A percentile compares a stretch with the other conserved stretches of the same genome.
phyloP scores from a whole-genome alignment of 202 grass and related monocot genomes.

The Elaeis oleifera region DNA sequence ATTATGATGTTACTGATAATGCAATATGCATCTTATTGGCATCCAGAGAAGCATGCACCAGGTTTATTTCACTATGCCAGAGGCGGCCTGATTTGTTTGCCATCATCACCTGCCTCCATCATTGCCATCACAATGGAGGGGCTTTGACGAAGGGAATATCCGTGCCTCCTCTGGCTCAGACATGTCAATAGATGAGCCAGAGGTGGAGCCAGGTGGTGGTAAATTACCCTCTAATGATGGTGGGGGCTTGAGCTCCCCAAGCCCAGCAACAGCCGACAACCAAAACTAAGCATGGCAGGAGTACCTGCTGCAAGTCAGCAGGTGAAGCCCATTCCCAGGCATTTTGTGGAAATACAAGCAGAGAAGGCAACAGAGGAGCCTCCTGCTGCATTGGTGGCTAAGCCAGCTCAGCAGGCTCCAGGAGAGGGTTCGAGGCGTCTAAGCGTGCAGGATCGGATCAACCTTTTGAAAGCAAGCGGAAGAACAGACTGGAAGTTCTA shows the following conservation, averaged over 20 bases:
- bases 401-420: constrained; percentile 4
- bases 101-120: constrained; percentile 9
- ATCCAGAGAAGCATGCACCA: constrained; percentile 83
- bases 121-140: constrained; percentile 46
- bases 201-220: constrained; percentile 30
- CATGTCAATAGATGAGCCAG: constrained; percentile 93
- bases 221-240: constrained; percentile 23
- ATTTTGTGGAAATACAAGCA: constrained; percentile 17
- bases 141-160: constrained; percentile 57
- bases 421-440: constrained; percentile 48
- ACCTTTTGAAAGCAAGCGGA: constrained; percentile 89
- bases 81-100: constrained; percentile 46
- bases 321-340: constrained; percentile 31
- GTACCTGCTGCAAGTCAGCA: constrained; percentile 29
- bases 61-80: constrained; percentile 83
- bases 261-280: constrained; percentile 29
- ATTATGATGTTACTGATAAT: neutral
- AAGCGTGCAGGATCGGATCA: constrained; percentile 97
- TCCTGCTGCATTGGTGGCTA: constrained; percentile 19
- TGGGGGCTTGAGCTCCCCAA: constrained; percentile 26
- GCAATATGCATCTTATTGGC: constrained; percentile 24
- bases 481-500: constrained; percentile 59
- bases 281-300: constrained; percentile 23
- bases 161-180: constrained; percentile 84
- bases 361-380: constrained; percentile 39